Percentiles rank a stretch among this genome's conserved stretches.
These are phyloP conservation scores for Metschnikowia colocasiae DNA, from an alignment of 805 yeast species.

Conservation along the genomic window DNA sequence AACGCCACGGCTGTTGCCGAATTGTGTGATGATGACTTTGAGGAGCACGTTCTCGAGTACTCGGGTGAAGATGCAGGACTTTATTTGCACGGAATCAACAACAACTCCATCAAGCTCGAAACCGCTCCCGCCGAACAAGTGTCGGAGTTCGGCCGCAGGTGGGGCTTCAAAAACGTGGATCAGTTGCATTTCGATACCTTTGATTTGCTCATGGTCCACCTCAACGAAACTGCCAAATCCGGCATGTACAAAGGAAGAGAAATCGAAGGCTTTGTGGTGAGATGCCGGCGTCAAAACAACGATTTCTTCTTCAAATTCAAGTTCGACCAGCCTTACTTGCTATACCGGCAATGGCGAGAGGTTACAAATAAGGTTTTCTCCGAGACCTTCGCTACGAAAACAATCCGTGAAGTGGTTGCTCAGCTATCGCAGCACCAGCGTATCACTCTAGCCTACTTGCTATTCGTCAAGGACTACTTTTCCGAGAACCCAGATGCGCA, in stretches of 20 bases:
- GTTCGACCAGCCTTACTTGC: constrained; percentile 89
- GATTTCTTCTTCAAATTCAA: constrained; percentile 88
- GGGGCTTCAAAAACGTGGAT: constrained; percentile 67
- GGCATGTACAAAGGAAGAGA: constrained; percentile 73
- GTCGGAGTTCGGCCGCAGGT: constrained; percentile 52
- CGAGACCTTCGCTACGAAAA: constrained; percentile 22
- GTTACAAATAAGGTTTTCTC: constrained; percentile 60
- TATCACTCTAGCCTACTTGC: constrained; percentile 64
- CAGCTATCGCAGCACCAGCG: constrained; percentile 44
- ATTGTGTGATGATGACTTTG: constrained; percentile 86
- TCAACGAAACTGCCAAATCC: constrained; percentile 54
- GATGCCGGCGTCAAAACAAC: constrained; percentile 44
- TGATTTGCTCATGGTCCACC: constrained; percentile 43
- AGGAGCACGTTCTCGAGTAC: constrained; percentile 88
- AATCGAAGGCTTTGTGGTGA: constrained; percentile 89
- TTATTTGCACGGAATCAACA: constrained; percentile 85
- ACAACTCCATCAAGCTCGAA: constrained; percentile 56
- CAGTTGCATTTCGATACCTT: constrained; percentile 40
- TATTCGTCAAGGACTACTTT: constrained; percentile 59
- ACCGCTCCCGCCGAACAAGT: constrained; percentile 67
- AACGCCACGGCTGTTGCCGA: constrained; percentile 87
- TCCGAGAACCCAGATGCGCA: constrained; percentile 44
- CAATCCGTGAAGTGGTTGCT: constrained; percentile 30
- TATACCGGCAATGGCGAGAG: constrained; percentile 90
- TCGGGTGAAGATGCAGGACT: constrained; percentile 66